Base-by-base conservation (phyloP, 2,329 filamentous ascomycete genomes). In the Metarhizium humberi region DNA sequence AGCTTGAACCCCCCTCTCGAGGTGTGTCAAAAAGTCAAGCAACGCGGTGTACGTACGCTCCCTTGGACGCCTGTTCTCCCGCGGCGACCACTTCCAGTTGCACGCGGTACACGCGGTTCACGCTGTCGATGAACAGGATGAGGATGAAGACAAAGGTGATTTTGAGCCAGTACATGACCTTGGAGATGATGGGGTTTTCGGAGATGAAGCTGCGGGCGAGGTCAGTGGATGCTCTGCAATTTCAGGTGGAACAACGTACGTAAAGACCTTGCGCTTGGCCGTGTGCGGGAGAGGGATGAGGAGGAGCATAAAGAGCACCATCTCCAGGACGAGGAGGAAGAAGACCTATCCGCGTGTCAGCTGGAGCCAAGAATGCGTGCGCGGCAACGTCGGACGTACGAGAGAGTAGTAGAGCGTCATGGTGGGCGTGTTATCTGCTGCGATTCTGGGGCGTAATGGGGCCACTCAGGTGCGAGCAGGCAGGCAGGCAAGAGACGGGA, bases 121-220 rank as follows among this genome's bases (percentile, higher is more conserved):
- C 92, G 69, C 91, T 96, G 76, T 99, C 94, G 66, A 97, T 83
- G 76, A 99, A 99, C 61, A 99, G 86, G 61, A 99, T 96, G 57
- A 97, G 79, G 67, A 99, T 97, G 77, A 99, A 99, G 69, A 99
- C 92, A 71, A 99, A 99, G 2, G 91, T 96, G 56, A 99, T 99
- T 82, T 96, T 97, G 76, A 99, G 81, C 66, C 91, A 92, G 78
- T 99, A 96, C 78, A 97, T 92, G 61, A 97, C 72, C 72, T 97
- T 96, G 45, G 92, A 94, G 57, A 99, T 81, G 53, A 85, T 58
- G 0, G 80, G 87, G 69, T 86, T 95, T 69, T 92, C 90, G 53
- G 92, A 96, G 68, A 99, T 92, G 82, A 99, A 99, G 65, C 87
- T 90, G 55, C 25, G 53, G 49, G 16, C 47, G 13, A 25, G 18